phyloP scores from a whole-genome alignment of 2,329 filamentous ascomycete genomes.

The Fusarium armeniacum region DNA sequence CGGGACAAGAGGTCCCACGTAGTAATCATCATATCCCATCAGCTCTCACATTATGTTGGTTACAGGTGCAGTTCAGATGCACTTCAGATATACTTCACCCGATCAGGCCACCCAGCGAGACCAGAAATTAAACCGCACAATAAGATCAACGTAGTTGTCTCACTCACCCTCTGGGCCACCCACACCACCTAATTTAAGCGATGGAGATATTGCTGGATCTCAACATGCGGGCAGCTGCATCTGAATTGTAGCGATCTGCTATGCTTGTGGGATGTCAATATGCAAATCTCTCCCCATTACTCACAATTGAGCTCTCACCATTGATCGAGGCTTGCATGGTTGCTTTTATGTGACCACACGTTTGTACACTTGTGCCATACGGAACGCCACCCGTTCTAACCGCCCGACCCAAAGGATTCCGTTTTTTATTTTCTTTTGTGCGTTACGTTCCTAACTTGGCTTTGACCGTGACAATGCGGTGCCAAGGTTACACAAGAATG shows the following conservation, averaged over 20 bases:
- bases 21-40: background rate
- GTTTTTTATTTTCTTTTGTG: background rate
- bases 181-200: background rate
- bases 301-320: background rate
- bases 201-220: constrained; percentile 11
- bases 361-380: background rate
- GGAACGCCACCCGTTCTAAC: background rate
- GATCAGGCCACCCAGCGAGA: background rate
- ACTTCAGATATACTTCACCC: no score
- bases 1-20: background rate
- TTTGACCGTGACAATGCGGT: background rate
- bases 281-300: background rate
- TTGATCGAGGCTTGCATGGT: constrained; percentile 1
- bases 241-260: constrained; percentile 1
- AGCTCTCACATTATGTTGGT: background rate
- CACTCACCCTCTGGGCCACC: background rate
- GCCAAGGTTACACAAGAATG: background rate
- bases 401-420: background rate
- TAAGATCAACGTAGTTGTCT: background rate
- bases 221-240: background rate
- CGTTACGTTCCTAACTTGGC: background rate
- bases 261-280: background rate
- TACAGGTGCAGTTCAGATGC: no score
- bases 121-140: background rate
- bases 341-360: background rate